phyloP scores from a whole-genome alignment of 495 filamentous ascomycete genomes.

The Penicillium soppii region DNA sequence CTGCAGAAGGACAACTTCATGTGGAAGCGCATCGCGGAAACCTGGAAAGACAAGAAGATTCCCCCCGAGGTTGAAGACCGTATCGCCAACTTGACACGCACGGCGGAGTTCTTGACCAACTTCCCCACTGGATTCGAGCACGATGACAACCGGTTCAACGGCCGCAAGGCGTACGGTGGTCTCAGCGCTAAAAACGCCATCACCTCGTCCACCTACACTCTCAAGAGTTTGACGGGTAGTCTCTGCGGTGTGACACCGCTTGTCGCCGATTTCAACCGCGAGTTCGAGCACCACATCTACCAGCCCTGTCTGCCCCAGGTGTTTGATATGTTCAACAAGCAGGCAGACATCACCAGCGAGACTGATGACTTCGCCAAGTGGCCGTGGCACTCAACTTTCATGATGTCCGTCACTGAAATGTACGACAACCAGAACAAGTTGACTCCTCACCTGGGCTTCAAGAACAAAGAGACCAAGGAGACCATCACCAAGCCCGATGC shows the following conservation, averaged over 20 bases:
- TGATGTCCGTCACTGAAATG: constrained; percentile 49
- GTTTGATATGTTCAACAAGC: constrained; percentile 38
- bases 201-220: constrained; percentile 47
- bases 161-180: constrained; percentile 38
- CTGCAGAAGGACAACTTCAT: constrained; percentile 42
- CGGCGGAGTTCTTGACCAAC: constrained; percentile 43
- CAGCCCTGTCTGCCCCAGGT: constrained; percentile 50
- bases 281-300: constrained; percentile 48
- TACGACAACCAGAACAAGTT: constrained; percentile 47
- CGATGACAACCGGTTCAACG: constrained; percentile 6
- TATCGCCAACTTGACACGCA: constrained; percentile 42
- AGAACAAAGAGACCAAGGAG: constrained; percentile 40
- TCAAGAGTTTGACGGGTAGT: constrained; percentile 48
- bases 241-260: constrained; percentile 48
- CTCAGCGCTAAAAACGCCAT: constrained; percentile 43
- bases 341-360: constrained; percentile 21
- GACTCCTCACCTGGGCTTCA: constrained; percentile 40
- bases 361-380: constrained; percentile 29
- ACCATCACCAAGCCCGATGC: constrained; percentile 35
- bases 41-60: constrained; percentile 28
- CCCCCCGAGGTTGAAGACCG: constrained; percentile 26
- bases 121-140: constrained; percentile 38
- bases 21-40: constrained; percentile 38
- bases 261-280: constrained; percentile 49
- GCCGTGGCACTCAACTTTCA: constrained; percentile 48